Conservation (phyloP, 2,329 filamentous ascomycete species). For the Arthrobotrys megalospora region DNA sequence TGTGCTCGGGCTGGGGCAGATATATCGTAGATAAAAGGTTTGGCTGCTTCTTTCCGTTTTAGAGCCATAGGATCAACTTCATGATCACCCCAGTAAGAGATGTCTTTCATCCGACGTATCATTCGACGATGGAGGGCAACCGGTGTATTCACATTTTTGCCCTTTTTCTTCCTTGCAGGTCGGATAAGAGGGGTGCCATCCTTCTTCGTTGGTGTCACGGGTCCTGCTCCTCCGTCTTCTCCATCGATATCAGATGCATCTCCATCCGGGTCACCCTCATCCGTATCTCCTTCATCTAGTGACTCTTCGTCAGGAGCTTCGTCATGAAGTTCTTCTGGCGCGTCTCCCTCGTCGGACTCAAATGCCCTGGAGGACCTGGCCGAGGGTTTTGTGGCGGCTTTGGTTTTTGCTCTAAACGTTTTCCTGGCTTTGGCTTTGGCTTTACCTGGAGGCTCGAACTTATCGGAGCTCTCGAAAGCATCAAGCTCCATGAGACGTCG, state of each 20-base stretch:
- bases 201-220: slow-evolving; percentile 2
- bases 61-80: slow-evolving; percentile 40
- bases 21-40: slow-evolving; percentile 57
- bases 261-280: slow-evolving; percentile 30
- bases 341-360: slow-evolving; percentile 15
- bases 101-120: slow-evolving; percentile 57
- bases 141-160: slow-evolving; percentile 38
- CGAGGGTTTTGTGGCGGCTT: background rate
- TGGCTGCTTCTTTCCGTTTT: slow-evolving; percentile 44
- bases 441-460: slow-evolving; percentile 33
- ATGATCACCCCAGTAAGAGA: slow-evolving; percentile 59
- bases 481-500: background rate
- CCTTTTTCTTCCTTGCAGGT: slow-evolving; percentile 12
- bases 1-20: slow-evolving; percentile 46
- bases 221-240: slow-evolving; percentile 6
- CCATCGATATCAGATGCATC: slow-evolving; percentile 41
- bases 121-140: slow-evolving; percentile 54
- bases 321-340: background rate
- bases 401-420: background rate
- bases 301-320: slow-evolving; percentile 20
- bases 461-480: slow-evolving; percentile 16
- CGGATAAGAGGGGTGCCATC: background rate
- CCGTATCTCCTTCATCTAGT: slow-evolving; percentile 28
- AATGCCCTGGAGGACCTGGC: slow-evolving; percentile 6
- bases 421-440: slow-evolving; percentile 18